Evolutionary conservation across 2,329 filamentous ascomycete genomes (phyloP), one percentile per base, ranked within the genome.

Genomic region (Xylaria hypoxylon): DNA sequence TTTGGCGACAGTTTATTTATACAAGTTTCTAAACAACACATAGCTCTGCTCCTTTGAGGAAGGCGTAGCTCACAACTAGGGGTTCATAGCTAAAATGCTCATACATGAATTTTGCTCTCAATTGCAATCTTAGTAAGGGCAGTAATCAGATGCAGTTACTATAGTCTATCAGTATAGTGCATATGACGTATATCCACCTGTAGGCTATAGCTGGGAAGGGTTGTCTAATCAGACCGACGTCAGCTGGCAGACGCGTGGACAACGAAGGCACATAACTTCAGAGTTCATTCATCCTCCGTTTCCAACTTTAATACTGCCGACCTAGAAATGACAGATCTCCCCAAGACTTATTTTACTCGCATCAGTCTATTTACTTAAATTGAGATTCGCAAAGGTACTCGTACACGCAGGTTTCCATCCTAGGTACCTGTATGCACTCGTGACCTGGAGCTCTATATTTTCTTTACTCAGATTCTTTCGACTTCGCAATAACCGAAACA

Each of bases 1-100:
- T 53, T 55, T 59, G 59, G 28, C 45, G 50, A 65, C 31, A 44
- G 40, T 60, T 63, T 45, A 60, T 52, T 61, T 35, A 47, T 33
- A 56, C 24, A 22, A 55, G n/a, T 45, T 67, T 59, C 24, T 48
- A 33, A 53, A 48, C 13, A 40, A 22, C 10, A 45, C 50, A 28
- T 61, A 5, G 13, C 26, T 47, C 10, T 31, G 3, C 4, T 33
- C 19, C 24, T 19, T 13, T 15, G 28, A 22, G 13, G 19, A 40
- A 13, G n/a, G 33, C 2, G 26, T 45, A 13, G 26, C 22, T 52
- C n/a, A 47, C 22, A 22, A 19, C 3, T 38, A 52, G 45, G 2
- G 1, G 42, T n/a, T 42, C 19, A 3, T 24, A 56, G 13, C 17
- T 45, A 17, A 26, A 8, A 24, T 33, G 7, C 31, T 33, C 11